phyloP scores from a whole-genome alignment of 495 filamentous ascomycete genomes.

The Evernia prunastri region DNA sequence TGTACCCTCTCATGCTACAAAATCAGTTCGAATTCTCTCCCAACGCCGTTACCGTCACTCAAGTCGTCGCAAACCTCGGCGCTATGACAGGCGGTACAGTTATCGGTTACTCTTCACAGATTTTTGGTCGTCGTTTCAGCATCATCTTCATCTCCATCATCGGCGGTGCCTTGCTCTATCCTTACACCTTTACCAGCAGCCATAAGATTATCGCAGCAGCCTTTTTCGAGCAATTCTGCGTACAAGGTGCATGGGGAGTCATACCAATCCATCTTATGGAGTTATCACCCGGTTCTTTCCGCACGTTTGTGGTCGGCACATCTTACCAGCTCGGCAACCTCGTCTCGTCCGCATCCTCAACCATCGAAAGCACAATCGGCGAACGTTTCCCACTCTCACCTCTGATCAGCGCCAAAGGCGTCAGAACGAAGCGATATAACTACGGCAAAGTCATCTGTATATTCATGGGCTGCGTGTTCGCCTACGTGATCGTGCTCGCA shows the following conservation, averaged over 20 bases:
- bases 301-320: slow-evolving; percentile 79
- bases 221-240: slow-evolving; percentile 90
- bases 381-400: slow-evolving; percentile 69
- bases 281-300: slow-evolving; percentile 69
- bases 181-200: slow-evolving; percentile 64
- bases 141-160: slow-evolving; percentile 72
- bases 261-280: slow-evolving; percentile 88
- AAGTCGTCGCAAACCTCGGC: slow-evolving; percentile 79
- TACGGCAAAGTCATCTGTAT: slow-evolving; percentile 91
- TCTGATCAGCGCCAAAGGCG: slow-evolving; percentile 33
- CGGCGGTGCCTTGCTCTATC: slow-evolving; percentile 74
- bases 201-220: slow-evolving; percentile 66
- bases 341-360: slow-evolving; percentile 69
- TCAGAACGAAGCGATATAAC: slow-evolving; percentile 53
- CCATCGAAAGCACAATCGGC: slow-evolving; percentile 79
- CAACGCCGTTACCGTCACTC: slow-evolving; percentile 71
- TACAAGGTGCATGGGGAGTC: slow-evolving; percentile 80
- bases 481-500: slow-evolving; percentile 68
- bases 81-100: slow-evolving; percentile 72
- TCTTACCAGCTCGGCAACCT: slow-evolving; percentile 83
- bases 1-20: slow-evolving; percentile 79
- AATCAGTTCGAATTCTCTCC: slow-evolving; percentile 68
- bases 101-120: slow-evolving; percentile 71
- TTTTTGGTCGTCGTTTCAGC: slow-evolving; percentile 74
- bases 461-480: slow-evolving; percentile 89